phyloP scores from a whole-genome alignment of 495 filamentous ascomycete genomes.

The Chlorociboria aeruginascens region DNA sequence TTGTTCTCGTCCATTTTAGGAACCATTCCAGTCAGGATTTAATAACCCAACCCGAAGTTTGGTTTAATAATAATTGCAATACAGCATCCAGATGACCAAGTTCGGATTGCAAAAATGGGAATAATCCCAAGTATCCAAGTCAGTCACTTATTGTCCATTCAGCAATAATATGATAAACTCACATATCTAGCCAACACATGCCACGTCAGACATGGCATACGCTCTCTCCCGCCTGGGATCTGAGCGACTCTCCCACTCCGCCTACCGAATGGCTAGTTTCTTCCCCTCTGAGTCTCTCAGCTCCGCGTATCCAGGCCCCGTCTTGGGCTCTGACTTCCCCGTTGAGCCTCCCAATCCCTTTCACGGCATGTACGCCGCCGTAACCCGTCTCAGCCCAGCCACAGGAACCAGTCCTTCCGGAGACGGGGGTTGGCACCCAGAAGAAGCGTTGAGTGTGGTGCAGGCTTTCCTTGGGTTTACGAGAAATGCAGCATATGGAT shows the following conservation, averaged over 20 bases:
- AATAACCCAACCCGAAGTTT: neutral
- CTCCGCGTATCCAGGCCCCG: constrained; percentile 20
- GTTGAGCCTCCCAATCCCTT: constrained; percentile 50
- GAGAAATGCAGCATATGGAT: constrained; percentile 32
- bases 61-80: neutral
- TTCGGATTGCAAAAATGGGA: constrained; percentile 35
- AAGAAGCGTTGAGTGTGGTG: constrained; percentile 38
- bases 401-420: constrained; percentile 34
- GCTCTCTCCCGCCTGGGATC: constrained; percentile 41
- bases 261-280: constrained; percentile 47
- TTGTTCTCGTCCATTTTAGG: neutral
- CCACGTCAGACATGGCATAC: constrained; percentile 51
- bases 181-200: constrained; percentile 44
- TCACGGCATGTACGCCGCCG: constrained; percentile 50
- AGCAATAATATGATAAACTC: neutral
- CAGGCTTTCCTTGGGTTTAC: constrained; percentile 48
- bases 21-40: neutral
- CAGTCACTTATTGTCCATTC: neutral
- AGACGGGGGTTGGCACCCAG: constrained; percentile 37
- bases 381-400: constrained; percentile 38
- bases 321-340: constrained; percentile 54
- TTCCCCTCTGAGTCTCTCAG: constrained; percentile 16
- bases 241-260: constrained; percentile 32
- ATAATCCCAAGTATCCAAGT: constrained; percentile 49
- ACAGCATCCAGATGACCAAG: constrained; percentile 42